Evolutionary conservation across 2,329 filamentous ascomycete genomes (phyloP).

Genomic region (Fusarium solani-melongenae): DNA sequence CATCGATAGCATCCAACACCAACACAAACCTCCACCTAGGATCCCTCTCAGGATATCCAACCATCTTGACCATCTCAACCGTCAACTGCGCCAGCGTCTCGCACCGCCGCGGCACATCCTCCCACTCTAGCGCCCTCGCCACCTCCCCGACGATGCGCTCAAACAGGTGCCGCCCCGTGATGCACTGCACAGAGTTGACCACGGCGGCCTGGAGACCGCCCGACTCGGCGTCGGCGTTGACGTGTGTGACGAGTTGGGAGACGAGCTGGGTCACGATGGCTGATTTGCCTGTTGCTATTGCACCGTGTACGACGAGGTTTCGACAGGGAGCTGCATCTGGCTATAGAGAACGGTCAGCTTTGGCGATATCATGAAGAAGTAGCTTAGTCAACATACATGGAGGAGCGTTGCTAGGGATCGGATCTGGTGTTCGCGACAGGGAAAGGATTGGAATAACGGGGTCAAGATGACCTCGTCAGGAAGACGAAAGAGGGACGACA

Average conservation of each 20-base stretch:
- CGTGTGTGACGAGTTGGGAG: slow-evolving; percentile 34
- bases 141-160: slow-evolving; percentile 75
- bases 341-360: slow-evolving; percentile 51
- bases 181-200: slow-evolving; percentile 78
- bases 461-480: slow-evolving; percentile 63
- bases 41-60: slow-evolving; percentile 58
- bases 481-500: slow-evolving; percentile 59
- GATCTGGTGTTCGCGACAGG: slow-evolving; percentile 69
- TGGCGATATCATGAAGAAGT: neutral
- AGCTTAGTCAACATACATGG: slow-evolving; percentile 51
- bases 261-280: slow-evolving; percentile 69
- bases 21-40: slow-evolving; percentile 74
- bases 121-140: slow-evolving; percentile 60
- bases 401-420: slow-evolving; percentile 67
- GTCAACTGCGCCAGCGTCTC: slow-evolving; percentile 83
- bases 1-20: slow-evolving; percentile 89
- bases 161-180: slow-evolving; percentile 81
- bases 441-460: slow-evolving; percentile 60
- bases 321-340: slow-evolving; percentile 75
- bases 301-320: slow-evolving; percentile 83
- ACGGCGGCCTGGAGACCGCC: slow-evolving; percentile 66
- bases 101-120: slow-evolving; percentile 70
- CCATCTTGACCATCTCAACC: slow-evolving; percentile 75
- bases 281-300: slow-evolving; percentile 88
- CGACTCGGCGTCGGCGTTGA: slow-evolving; percentile 19